Evolutionary conservation across 495 filamentous ascomycete genomes (phyloP).

Genomic region (Cenococcum geophilum): DNA sequence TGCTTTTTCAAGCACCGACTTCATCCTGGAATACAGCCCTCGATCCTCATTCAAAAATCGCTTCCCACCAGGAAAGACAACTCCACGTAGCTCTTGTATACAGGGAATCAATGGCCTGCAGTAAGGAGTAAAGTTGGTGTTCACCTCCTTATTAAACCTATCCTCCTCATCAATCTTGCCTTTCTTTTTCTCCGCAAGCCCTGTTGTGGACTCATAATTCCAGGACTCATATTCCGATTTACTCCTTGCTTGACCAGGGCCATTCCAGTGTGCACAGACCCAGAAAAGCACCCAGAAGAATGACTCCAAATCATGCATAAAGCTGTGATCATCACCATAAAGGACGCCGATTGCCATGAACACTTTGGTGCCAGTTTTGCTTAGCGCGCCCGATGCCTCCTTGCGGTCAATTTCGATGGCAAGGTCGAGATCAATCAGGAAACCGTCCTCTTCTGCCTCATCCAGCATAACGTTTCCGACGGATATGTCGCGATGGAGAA

Average conservation of each 20-base stretch:
- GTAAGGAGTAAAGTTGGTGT: slow-evolving; percentile 33
- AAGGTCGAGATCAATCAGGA: slow-evolving; percentile 41
- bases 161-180: slow-evolving; percentile 31
- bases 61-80: slow-evolving; percentile 35
- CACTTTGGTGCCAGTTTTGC: slow-evolving; percentile 36
- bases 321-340: slow-evolving; percentile 5
- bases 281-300: slow-evolving; percentile 10
- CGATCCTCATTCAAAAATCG: slow-evolving; percentile 25
- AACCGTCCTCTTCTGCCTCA: slow-evolving; percentile 5
- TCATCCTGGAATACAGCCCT: slow-evolving; percentile 32
- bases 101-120: slow-evolving; percentile 30
- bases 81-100: slow-evolving; percentile 33
- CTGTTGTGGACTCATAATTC: slow-evolving; percentile 1
- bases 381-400: slow-evolving; percentile 26
- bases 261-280: slow-evolving; percentile 1
- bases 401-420: slow-evolving; percentile 30
- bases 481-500: slow-evolving; percentile 2
- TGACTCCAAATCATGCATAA: slow-evolving; percentile 9
- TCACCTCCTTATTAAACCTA: slow-evolving; percentile 29
- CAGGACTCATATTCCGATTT: slow-evolving; percentile 1
- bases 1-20: slow-evolving; percentile 21
- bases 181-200: slow-evolving; percentile 24
- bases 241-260: background rate
- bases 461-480: background rate
- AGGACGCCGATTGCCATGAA: slow-evolving; percentile 35